Conservation (phyloP, 768 basidiomycete species). For the Infundibulicybe gibba region DNA sequence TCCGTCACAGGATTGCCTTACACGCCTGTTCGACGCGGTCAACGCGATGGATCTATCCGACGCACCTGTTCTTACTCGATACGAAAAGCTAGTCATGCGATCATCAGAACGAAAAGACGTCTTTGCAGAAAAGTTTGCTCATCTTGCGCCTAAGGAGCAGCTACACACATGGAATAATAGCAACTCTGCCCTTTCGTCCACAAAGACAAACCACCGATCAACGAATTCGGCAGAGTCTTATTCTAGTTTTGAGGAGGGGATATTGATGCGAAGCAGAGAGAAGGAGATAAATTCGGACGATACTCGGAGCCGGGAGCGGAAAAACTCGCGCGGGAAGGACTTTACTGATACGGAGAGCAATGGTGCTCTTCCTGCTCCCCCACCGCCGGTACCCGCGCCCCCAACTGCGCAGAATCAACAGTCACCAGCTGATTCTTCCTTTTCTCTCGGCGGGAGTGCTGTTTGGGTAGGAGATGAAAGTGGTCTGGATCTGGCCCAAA, state of each 20-base stretch:
- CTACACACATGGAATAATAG: constrained; percentile 16
- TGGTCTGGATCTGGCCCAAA: constrained; percentile 44
- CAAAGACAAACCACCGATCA: constrained; percentile 39
- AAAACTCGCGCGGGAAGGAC: constrained; percentile 19
- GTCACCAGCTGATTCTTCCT: constrained; percentile 70
- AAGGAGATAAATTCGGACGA: constrained; percentile 31
- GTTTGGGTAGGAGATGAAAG: constrained; percentile 85
- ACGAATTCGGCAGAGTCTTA: constrained; percentile 60
- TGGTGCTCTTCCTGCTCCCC: constrained; percentile 17
- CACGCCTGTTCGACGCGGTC: constrained; percentile 87
- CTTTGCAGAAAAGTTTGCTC: constrained; percentile 79
- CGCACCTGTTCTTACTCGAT: constrained; percentile 72
- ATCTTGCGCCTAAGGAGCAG: constrained; percentile 17
- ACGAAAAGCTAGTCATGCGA: constrained; percentile 88
- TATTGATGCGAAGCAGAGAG: constrained; percentile 37
- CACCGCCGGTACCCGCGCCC: constrained; percentile 7
- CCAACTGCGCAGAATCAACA: constrained; percentile 31
- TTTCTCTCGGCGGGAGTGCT: constrained; percentile 74
- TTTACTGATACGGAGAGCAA: constrained; percentile 35
- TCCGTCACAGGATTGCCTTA: constrained; percentile 87
- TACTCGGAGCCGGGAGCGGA: constrained; percentile 29
- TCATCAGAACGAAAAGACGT: constrained; percentile 89
- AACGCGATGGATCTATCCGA: constrained; percentile 87
- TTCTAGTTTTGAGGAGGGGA: constrained; percentile 68
- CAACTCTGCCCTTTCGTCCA: constrained; percentile 12